Percentiles rank a stretch among this genome's conserved stretches.
Conservation (phyloP, 129 eudicot species). For the Pseudognaphalium luteoalbum region DNA sequence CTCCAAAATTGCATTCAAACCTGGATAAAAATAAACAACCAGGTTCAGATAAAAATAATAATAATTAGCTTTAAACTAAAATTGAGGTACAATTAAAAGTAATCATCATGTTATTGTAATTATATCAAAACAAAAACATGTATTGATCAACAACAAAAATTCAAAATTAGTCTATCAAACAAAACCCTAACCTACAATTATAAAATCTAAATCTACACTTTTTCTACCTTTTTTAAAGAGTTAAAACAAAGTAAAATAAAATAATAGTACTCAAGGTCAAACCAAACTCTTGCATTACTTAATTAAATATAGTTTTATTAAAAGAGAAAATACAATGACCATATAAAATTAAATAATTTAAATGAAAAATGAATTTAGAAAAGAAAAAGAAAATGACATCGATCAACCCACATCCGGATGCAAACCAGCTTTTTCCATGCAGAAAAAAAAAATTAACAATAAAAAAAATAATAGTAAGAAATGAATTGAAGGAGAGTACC, state of each 20-base stretch:
- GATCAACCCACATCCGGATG: not conserved
- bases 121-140: too few species aligned
- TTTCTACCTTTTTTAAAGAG: not conserved
- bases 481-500: not conserved
- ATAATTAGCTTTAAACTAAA: too few species aligned
- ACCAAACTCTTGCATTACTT: not conserved
- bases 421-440: not conserved
- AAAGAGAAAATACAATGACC: not conserved
- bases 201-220: not conserved
- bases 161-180: not conserved
- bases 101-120: too few species aligned
- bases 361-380: not conserved
- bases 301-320: not conserved
- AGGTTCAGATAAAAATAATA: too few species aligned
- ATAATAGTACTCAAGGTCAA: not conserved
- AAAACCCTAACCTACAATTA: not conserved
- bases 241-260: too few species aligned
- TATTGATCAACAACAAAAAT: too few species aligned
- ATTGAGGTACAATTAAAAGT: too few species aligned
- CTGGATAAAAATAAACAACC: too few species aligned
- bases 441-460: not conserved
- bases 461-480: not conserved
- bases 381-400: not conserved
- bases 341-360: not conserved
- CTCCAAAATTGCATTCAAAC: too few species aligned